These are phyloP conservation scores for Phytophthora palmivora DNA, from an alignment of 352 stramenopile genomes.

Conservation along the genomic window DNA sequence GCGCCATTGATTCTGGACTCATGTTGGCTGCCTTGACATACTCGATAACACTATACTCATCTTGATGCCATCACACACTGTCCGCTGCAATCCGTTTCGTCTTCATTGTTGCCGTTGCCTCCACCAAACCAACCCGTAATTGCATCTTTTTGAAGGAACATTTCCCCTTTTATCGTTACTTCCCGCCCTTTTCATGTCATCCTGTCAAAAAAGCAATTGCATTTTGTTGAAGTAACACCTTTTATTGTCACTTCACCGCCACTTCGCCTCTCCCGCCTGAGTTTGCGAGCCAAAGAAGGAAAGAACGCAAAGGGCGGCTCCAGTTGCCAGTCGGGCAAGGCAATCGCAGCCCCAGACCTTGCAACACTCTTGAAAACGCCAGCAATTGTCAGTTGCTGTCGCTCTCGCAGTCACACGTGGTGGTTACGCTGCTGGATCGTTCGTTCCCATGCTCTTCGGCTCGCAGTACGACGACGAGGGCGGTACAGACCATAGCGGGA, in stretches of 20 bases:
- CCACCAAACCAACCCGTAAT: too few relatives aligned
- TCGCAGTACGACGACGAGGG: constrained; percentile 60
- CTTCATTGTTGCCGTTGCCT: too few relatives aligned
- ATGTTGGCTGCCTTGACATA: too few relatives aligned
- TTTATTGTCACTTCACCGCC: constrained; percentile 3
- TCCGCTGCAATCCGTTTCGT: too few relatives aligned
- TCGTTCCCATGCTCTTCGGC: constrained; percentile 52
- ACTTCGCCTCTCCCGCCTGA: constrained; percentile 35
- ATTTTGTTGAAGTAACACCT: constrained; percentile 4
- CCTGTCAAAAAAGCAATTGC: too few relatives aligned
- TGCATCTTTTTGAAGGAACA: too few relatives aligned
- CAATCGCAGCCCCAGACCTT: constrained; percentile 7
- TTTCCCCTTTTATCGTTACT: too few relatives aligned
- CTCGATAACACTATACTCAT: too few relatives aligned
- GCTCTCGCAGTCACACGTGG: constrained; percentile 10
- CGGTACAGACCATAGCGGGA: constrained; percentile 43
- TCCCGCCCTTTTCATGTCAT: neutral
- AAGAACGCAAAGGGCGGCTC: constrained; percentile 26
- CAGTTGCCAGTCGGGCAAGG: neutral
- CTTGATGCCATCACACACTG: too few relatives aligned
- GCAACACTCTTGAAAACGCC: constrained; percentile 17
- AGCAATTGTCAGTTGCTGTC: constrained; percentile 4
- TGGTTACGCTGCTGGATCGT: constrained; percentile 10
- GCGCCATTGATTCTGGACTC: too few relatives aligned
- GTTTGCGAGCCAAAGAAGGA: constrained; percentile 30